Conservation (phyloP, 169 alveolate species). For the Plasmodium berghei region DNA sequence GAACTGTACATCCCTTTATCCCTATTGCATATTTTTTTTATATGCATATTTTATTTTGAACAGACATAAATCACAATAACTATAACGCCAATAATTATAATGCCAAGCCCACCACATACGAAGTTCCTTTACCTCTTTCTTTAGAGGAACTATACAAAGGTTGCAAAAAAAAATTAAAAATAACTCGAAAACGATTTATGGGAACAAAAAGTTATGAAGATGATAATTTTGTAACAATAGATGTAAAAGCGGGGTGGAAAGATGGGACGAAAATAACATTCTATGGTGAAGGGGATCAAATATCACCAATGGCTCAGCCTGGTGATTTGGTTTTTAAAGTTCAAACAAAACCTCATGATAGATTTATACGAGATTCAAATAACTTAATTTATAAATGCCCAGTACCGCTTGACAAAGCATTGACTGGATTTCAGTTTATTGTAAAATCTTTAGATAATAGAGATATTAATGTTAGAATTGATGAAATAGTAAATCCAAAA, state of each 20-base stretch:
- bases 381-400: constrained; percentile 88
- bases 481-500: constrained; percentile 87
- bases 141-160: constrained; percentile 87
- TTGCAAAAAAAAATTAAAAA: constrained; percentile 87
- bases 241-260: constrained; percentile 91
- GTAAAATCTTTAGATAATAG: constrained; percentile 90
- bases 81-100: neutral
- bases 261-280: constrained; percentile 90
- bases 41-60: constrained; percentile 1
- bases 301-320: constrained; percentile 86
- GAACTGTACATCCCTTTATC: too few relatives aligned
- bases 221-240: constrained; percentile 88
- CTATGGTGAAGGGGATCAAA: constrained; percentile 90
- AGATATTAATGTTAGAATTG: constrained; percentile 85
- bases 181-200: constrained; percentile 88
- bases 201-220: constrained; percentile 85
- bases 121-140: constrained; percentile 87
- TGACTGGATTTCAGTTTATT: constrained; percentile 89
- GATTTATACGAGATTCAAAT: constrained; percentile 87
- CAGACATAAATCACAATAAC: constrained; percentile 51
- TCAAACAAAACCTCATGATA: constrained; percentile 85
- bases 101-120: constrained; percentile 83
- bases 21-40: neutral
- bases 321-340: constrained; percentile 89
- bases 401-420: constrained; percentile 89